A percentile compares a stretch with the other conserved stretches of the same genome.
Conservation (phyloP, 176 grass and related monocot species). For the Aechmea fasciata region DNA sequence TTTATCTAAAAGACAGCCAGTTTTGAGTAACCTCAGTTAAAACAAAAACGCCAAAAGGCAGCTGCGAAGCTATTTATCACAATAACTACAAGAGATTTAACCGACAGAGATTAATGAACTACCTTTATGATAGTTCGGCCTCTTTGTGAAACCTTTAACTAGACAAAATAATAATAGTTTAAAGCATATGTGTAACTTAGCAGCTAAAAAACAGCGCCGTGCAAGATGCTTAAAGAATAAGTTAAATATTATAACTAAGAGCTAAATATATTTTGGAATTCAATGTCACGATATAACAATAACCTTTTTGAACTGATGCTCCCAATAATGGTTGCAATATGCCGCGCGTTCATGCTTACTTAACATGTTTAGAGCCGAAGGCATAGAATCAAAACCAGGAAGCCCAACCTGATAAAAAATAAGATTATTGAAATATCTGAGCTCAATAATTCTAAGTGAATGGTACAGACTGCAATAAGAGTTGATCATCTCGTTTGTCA, state of each 20-base stretch:
- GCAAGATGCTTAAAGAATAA: not conserved
- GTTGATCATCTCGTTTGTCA: constrained; percentile 4
- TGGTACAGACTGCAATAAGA: not conserved
- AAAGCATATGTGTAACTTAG: too few species aligned
- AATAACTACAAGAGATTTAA: not conserved
- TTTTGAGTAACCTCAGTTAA: not conserved
- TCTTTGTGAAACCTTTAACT: too few species aligned
- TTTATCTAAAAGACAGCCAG: not conserved
- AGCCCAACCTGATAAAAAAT: constrained; percentile 67
- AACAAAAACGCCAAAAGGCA: not conserved
- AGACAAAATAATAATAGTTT: too few species aligned
- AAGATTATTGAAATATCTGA: not conserved
- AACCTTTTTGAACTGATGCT: constrained; percentile 99
- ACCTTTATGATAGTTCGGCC: too few species aligned
- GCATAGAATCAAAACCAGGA: constrained; percentile 99
- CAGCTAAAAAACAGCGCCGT: too few species aligned
- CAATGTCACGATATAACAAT: not conserved
- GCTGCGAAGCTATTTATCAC: not conserved
- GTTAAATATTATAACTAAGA: not conserved
- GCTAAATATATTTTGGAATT: not conserved
- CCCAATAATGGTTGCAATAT: constrained; percentile 97
- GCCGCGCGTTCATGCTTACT: constrained; percentile 89
- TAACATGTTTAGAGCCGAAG: constrained; percentile 84
- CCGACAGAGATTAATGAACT: not conserved
- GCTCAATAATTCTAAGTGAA: not conserved